phyloP scores from a whole-genome alignment of 305 asterid species.

The Galium porrigens region DNA sequence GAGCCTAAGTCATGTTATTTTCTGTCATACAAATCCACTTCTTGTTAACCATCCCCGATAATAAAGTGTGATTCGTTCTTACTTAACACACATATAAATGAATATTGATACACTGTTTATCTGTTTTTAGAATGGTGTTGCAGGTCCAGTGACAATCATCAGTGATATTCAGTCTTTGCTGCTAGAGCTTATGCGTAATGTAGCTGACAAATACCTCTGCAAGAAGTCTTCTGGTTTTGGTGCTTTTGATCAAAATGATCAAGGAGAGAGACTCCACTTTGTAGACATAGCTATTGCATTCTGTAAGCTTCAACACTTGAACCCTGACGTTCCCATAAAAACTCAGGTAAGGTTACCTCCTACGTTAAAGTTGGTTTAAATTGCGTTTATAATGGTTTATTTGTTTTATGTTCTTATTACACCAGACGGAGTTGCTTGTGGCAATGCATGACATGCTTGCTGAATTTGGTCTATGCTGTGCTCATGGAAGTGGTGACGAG shows the following conservation, averaged over 20 bases:
- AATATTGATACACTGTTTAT: constrained; percentile 4
- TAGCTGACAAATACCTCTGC: constrained; percentile 52
- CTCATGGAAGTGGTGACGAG: constrained; percentile 62
- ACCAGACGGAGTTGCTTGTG: constrained; percentile 71
- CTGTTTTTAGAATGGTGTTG: constrained; percentile 41
- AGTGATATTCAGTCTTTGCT: constrained; percentile 67
- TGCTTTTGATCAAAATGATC: constrained; percentile 45
- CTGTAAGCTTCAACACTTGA: constrained; percentile 74
- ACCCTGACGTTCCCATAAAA: constrained; percentile 47
- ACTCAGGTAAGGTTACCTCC: constrained; percentile 54
- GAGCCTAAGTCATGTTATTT: not conserved
- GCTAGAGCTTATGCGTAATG: constrained; percentile 57
- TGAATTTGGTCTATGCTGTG: constrained; percentile 95
- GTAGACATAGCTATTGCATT: constrained; percentile 82
- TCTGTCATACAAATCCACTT: not conserved
- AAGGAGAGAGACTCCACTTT: constrained; percentile 47
- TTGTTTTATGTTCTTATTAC: constrained; percentile 15
- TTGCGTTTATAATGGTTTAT: not conserved
- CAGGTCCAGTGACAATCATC: constrained; percentile 36
- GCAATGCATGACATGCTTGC: constrained; percentile 96
- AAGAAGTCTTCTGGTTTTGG: constrained; percentile 47
- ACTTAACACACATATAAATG: not conserved
- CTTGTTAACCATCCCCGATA: not conserved
- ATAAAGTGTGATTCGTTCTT: too few species aligned
- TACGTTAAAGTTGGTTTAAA: constrained; percentile 6